Evolutionary conservation across 2,329 filamentous ascomycete species (phyloP).

Genomic region (Penicillium sp.): DNA sequence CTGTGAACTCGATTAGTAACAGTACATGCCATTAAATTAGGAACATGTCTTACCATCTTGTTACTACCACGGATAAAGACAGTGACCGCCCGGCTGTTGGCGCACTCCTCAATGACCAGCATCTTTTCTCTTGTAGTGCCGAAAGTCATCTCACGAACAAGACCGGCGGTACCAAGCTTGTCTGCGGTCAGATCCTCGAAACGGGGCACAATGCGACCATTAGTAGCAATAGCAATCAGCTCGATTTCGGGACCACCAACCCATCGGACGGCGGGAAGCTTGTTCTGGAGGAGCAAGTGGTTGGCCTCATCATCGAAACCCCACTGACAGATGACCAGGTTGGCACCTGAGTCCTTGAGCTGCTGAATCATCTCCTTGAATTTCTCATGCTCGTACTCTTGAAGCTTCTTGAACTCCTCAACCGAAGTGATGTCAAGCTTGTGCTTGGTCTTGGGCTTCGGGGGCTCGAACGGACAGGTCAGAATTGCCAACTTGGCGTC

Average conservation of each 20-base stretch:
- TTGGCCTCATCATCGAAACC: slow-evolving; percentile 99
- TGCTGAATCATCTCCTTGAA: slow-evolving; percentile 98
- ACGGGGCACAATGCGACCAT: slow-evolving; percentile 92
- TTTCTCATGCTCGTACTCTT: slow-evolving; percentile 92
- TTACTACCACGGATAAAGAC: slow-evolving; percentile 96
- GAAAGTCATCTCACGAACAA: slow-evolving; percentile 93
- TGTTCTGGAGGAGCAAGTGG: slow-evolving; percentile 92
- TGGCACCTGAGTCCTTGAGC: slow-evolving; percentile 95
- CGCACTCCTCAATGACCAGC: slow-evolving; percentile 98
- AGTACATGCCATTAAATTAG: background rate
- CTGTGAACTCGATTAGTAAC: slow-evolving; percentile 47
- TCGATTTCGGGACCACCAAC: slow-evolving; percentile 98
- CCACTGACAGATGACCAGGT: slow-evolving; percentile 98
- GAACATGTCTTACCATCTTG: slow-evolving; percentile 79
- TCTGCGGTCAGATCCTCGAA: slow-evolving; percentile 91
- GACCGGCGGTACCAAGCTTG: slow-evolving; percentile 86
- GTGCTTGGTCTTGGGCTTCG: slow-evolving; percentile 99
- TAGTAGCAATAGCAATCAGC: slow-evolving; percentile 96
- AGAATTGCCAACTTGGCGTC: slow-evolving; percentile 97
- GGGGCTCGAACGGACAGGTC: slow-evolving; percentile 96
- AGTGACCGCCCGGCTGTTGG: slow-evolving; percentile 94
- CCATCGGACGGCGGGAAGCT: slow-evolving; percentile 94
- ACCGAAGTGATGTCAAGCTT: slow-evolving; percentile 96
- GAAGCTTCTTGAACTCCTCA: slow-evolving; percentile 97
- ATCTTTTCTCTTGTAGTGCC: slow-evolving; percentile 99